These are phyloP conservation scores for Podosphaera aphanis DNA, from an alignment of 2,329 filamentous ascomycete genomes.

Conservation along the genomic window DNA sequence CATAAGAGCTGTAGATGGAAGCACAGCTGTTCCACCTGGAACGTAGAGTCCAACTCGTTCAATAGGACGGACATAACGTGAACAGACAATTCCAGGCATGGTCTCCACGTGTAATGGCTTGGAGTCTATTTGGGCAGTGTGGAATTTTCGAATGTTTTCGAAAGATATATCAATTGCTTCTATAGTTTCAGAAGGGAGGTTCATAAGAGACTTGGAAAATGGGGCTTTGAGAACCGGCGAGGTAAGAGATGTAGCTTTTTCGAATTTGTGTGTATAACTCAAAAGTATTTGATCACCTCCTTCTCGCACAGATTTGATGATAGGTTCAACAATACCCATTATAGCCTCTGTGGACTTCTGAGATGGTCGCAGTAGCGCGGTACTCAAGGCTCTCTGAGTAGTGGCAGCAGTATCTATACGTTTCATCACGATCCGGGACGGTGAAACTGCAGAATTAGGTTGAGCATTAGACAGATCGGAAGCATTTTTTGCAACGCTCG, in stretches of 20 bases:
- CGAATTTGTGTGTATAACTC: slow-evolving; percentile 91
- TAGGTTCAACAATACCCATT: slow-evolving; percentile 71
- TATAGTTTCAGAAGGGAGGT: slow-evolving; percentile 59
- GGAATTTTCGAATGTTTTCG: slow-evolving; percentile 86
- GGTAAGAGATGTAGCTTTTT: slow-evolving; percentile 76
- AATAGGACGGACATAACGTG: slow-evolving; percentile 75
- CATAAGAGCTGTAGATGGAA: slow-evolving; percentile 94
- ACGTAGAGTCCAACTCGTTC: slow-evolving; percentile 93
- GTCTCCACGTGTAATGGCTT: slow-evolving; percentile 74
- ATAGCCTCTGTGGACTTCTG: slow-evolving; percentile 91
- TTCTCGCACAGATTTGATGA: slow-evolving; percentile 65
- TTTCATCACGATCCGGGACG: slow-evolving; percentile 57
- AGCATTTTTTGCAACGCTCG: slow-evolving; percentile 23
- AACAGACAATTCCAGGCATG: slow-evolving; percentile 92
- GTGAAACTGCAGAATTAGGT: slow-evolving; percentile 1
- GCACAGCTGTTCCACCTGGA: slow-evolving; percentile 85
- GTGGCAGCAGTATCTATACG: slow-evolving; percentile 47
- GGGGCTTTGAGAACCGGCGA: slow-evolving; percentile 78
- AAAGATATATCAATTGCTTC: slow-evolving; percentile 84
- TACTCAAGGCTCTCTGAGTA: slow-evolving; percentile 38
- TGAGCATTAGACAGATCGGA: slow-evolving; percentile 6
- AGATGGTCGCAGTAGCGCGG: slow-evolving; percentile 66
- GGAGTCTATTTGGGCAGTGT: slow-evolving; percentile 70
- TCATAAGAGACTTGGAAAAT: slow-evolving; percentile 68
- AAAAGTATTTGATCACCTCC: slow-evolving; percentile 74